Conservation (phyloP, 768 basidiomycete genomes). For the Leccinum disarticulatum region DNA sequence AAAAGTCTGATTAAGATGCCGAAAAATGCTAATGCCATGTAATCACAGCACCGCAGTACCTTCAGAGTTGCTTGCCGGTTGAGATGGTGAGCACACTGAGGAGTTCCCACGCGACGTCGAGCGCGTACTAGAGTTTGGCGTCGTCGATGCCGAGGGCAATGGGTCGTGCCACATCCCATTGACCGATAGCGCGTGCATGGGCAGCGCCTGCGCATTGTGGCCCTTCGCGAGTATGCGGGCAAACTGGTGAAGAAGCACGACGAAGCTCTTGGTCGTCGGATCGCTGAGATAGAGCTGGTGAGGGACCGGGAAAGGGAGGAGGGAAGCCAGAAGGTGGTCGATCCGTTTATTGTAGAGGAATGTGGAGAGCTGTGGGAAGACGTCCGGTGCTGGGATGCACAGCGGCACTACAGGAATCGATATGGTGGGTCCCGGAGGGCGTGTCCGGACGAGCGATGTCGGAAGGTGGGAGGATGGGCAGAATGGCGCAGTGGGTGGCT, state of each 20-base stretch:
- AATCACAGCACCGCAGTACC: neutral
- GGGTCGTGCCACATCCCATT: conserved; percentile 54
- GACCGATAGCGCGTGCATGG: conserved; percentile 35
- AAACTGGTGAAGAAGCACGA: conserved; percentile 13
- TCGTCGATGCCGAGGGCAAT: conserved; percentile 51
- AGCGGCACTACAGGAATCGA: conserved; percentile 66
- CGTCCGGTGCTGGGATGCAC: conserved; percentile 65
- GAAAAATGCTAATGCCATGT: neutral
- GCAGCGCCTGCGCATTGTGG: conserved; percentile 28
- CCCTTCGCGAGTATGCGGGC: conserved; percentile 16
- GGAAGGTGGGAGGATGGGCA: conserved; percentile 23
- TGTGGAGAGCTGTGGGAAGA: conserved; percentile 62
- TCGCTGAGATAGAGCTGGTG: conserved; percentile 3
- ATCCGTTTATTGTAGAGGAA: conserved; percentile 72
- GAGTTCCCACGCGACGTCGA: conserved; percentile 51
- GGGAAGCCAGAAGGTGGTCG: conserved; percentile 53
- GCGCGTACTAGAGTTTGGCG: conserved; percentile 42
- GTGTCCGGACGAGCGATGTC: conserved; percentile 10
- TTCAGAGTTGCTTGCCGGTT: conserved; percentile 23
- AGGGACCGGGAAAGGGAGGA: conserved; percentile 23
- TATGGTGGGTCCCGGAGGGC: conserved; percentile 18
- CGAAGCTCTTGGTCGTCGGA: conserved; percentile 17
- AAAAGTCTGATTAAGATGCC: neutral
- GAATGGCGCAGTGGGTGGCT: conserved; percentile 30
- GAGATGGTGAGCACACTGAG: conserved; percentile 39